These are phyloP conservation scores for Senna siamea DNA, from an alignment of 306 rosid species.

Conservation along the genomic window DNA sequence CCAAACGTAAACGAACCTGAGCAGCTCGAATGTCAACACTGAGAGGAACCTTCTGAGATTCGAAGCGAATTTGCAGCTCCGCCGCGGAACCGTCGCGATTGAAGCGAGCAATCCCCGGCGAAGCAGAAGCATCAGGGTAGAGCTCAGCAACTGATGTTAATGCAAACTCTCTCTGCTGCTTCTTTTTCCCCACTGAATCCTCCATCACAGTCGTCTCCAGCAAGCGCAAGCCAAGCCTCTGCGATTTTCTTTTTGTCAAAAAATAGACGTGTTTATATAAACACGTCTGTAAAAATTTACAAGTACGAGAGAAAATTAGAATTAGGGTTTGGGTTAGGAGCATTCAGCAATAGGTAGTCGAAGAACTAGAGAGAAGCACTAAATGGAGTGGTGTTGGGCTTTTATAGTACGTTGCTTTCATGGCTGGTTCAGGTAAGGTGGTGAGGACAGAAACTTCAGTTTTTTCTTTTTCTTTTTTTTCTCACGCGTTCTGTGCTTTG, in stretches of 20 bases:
- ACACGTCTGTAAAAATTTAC: neutral
- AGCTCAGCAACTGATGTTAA: neutral
- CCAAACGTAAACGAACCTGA: conserved; percentile 50
- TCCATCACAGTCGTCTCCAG: neutral
- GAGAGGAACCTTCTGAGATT: conserved; percentile 44
- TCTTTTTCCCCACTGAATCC: neutral
- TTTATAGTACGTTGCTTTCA: conserved; percentile 28
- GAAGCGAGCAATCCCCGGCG: conserved; percentile 62
- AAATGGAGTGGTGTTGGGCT: neutral
- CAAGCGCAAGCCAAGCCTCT: neutral
- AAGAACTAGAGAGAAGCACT: neutral
- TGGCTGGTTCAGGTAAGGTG: too few species aligned
- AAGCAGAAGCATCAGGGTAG: conserved; percentile 28
- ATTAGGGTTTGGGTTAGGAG: neutral
- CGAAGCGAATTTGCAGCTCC: conserved; percentile 55
- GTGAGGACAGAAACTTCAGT: too few species aligned
- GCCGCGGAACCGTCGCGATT: conserved; percentile 41
- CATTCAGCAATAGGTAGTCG: neutral
- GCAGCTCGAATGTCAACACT: conserved; percentile 58
- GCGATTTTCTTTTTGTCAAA: neutral
- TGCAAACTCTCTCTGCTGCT: neutral
- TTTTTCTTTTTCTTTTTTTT: too few species aligned
- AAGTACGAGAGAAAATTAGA: neutral
- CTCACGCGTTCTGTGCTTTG: too few species aligned
- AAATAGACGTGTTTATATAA: neutral